phyloP scores from a whole-genome alignment of 208 protist genomes.

The Crithidia brevicula region DNA sequence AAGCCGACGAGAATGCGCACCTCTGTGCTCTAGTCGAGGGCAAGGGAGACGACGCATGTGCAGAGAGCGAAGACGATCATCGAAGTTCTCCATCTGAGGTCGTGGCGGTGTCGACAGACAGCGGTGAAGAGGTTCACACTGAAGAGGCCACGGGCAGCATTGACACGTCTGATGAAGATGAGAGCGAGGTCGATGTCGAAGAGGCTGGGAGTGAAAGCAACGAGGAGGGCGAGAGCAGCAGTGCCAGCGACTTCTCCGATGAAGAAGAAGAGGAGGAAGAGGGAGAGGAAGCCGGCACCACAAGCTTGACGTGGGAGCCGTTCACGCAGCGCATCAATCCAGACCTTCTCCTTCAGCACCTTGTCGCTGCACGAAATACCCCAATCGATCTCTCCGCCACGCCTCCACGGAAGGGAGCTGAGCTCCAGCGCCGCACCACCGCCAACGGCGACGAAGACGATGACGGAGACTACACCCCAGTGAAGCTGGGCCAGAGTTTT shows the following conservation, averaged over 20 bases:
- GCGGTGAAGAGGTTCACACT: too few species aligned
- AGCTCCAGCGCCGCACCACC: not conserved
- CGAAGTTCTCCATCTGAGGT: not conserved
- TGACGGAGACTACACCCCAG: constrained; percentile 36
- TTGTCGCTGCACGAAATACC: not conserved
- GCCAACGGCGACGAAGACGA: constrained; percentile 9
- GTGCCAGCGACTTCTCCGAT: not conserved
- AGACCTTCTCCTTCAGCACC: constrained; percentile 5
- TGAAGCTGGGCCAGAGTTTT: constrained; percentile 10
- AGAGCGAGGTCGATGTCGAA: not conserved
- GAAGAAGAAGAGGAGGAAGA: constrained; percentile 8
- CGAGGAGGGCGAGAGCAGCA: not conserved
- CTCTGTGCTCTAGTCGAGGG: too few species aligned
- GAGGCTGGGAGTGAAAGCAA: not conserved
- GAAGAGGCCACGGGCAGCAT: too few species aligned
- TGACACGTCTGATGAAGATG: too few species aligned
- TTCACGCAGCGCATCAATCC: constrained; percentile 28
- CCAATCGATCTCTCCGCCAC: not conserved
- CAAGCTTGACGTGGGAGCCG: constrained; percentile 18
- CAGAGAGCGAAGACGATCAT: too few species aligned
- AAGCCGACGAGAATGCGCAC: too few species aligned
- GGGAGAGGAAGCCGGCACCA: not conserved
- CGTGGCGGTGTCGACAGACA: not conserved
- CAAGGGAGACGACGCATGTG: too few species aligned
- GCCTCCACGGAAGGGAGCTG: not conserved